These are phyloP conservation scores for Candida manassasensis DNA, from an alignment of 805 yeast species.

Conservation along the genomic window DNA sequence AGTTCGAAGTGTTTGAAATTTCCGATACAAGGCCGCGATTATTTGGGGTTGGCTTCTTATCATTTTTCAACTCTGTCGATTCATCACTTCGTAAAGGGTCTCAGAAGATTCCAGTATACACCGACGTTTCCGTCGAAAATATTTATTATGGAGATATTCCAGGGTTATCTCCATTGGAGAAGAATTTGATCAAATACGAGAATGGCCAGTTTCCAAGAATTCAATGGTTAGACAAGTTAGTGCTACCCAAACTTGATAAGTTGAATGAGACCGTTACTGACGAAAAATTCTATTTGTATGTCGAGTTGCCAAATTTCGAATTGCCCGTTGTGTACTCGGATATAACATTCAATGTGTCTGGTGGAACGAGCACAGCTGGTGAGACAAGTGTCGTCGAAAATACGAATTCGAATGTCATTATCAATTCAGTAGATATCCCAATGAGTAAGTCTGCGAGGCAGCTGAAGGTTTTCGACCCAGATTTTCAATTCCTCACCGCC, in stretches of 20 bases:
- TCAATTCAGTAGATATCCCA: constrained; percentile 31
- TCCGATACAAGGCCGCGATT: constrained; percentile 46
- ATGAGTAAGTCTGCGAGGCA: constrained; percentile 7
- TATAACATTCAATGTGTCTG: constrained; percentile 14
- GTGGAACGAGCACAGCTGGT: background rate
- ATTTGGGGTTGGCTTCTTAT: constrained; percentile 59
- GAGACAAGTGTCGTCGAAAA: constrained; percentile 6
- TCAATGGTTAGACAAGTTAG: constrained; percentile 70
- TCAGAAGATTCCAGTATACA: constrained; percentile 42
- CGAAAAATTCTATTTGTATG: constrained; percentile 22
- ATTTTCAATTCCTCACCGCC: constrained; percentile 18
- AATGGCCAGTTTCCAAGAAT: constrained; percentile 57
- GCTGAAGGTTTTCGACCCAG: constrained; percentile 44
- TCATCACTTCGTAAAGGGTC: constrained; percentile 67
- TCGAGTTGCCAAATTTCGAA: constrained; percentile 42
- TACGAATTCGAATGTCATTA: constrained; percentile 30
- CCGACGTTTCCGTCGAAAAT: constrained; percentile 15
- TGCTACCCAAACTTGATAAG: constrained; percentile 6
- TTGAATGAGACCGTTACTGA: constrained; percentile 5
- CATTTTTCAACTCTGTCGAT: constrained; percentile 49
- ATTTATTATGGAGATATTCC: constrained; percentile 17
- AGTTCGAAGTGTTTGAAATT: constrained; percentile 65
- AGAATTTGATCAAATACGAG: constrained; percentile 56
- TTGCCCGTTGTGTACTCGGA: constrained; percentile 41
- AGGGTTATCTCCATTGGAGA: constrained; percentile 39